phyloP scores from a whole-genome alignment of 1,284 basidiomycete species.

The Farysia itapuensis region DNA sequence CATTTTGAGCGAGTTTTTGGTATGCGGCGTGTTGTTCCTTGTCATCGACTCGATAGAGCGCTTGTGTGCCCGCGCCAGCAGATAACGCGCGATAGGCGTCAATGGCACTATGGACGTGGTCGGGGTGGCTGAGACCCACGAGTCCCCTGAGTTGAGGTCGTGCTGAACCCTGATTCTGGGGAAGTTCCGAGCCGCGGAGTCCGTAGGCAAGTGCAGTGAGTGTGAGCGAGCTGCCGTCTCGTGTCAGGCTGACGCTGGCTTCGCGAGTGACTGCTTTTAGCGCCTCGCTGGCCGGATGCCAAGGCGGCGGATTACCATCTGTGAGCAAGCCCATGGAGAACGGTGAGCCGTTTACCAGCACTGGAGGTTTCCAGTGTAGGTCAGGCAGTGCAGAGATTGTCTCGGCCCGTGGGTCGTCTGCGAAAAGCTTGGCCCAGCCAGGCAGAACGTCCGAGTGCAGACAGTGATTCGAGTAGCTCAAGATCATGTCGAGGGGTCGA shows the following conservation, averaged over 20 bases:
- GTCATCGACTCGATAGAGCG: slow-evolving; percentile 2
- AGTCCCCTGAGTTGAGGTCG: slow-evolving; percentile 42
- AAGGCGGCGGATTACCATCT: slow-evolving; percentile 67
- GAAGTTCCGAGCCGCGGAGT: slow-evolving; percentile 36
- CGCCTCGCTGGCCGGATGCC: slow-evolving; percentile 78
- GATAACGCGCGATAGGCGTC: slow-evolving; percentile 44
- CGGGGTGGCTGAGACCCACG: slow-evolving; percentile 51
- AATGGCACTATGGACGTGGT: slow-evolving; percentile 54
- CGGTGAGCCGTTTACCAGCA: slow-evolving; percentile 82
- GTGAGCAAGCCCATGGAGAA: slow-evolving; percentile 89
- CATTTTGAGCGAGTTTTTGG: slow-evolving; percentile 13
- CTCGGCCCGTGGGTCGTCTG: slow-evolving; percentile 13
- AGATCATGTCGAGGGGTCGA: slow-evolving; percentile 58
- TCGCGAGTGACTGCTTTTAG: slow-evolving; percentile 63
- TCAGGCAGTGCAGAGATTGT: slow-evolving; percentile 2
- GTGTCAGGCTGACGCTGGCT: slow-evolving; percentile 14
- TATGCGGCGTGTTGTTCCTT: slow-evolving; percentile 6
- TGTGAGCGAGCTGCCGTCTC: slow-evolving; percentile 30
- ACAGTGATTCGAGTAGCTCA: slow-evolving; percentile 56
- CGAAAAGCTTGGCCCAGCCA: slow-evolving; percentile 41
- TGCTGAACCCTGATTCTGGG: not conserved
- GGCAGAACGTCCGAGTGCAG: slow-evolving; percentile 51
- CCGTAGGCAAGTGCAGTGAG: slow-evolving; percentile 50
- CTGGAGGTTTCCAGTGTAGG: slow-evolving; percentile 57
- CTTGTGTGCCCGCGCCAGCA: slow-evolving; percentile 7